Evolutionary conservation across 2,329 filamentous ascomycete genomes (phyloP), one percentile per base, ranked within the genome.

Genomic region (Colletotrichum salicis): DNA sequence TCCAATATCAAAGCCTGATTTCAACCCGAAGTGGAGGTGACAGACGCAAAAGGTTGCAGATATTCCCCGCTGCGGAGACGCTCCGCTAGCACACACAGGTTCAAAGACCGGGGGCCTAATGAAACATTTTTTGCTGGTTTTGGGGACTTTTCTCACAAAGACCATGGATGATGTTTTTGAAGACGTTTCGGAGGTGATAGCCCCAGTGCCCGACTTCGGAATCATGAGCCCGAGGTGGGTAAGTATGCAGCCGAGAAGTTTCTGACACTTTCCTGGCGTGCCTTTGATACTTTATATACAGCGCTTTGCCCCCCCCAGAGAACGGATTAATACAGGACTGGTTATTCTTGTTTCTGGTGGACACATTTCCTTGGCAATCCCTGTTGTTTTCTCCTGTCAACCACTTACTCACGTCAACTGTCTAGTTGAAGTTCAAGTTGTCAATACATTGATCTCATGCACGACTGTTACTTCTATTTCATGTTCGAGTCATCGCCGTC

Each of bases 1-100:
- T 72, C 70, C 59, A 72, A 59, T 64, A 60, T 72, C 65, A 31
- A 64, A 48, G 65, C 70, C 70, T 64, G 70, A 72, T 72, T 64
- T 41, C 59, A 41, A 70, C 65, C 70, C 54, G 60, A 72, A 60
- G 65, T 72, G 70, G 70, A 70, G 65, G 54, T 63, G 33, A 37
- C 15, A 51, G 69, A 68, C 65, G 65, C 33, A 33, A 68, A 37
- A 35, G 59, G 69, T 64, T 58, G 69, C 54, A 69, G 57, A 35
- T 71, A 37, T 37, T 59, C 64, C 58, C 64, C 51, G 68, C 68
- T 67, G 68, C 68, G 68, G 68, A 62, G 68, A 37, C 37, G 24
- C 64, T 70, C 64, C 64, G 68, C 64, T 58, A 24, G 27, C 54
- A 58, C 27, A 58, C 27, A 65, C 6, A 19, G 31, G 37, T 48